Percentiles rank a stretch among this genome's conserved stretches.
These are phyloP conservation scores for Brettanomyces custersianus DNA, from an alignment of 805 yeast species.

Conservation along the genomic window DNA sequence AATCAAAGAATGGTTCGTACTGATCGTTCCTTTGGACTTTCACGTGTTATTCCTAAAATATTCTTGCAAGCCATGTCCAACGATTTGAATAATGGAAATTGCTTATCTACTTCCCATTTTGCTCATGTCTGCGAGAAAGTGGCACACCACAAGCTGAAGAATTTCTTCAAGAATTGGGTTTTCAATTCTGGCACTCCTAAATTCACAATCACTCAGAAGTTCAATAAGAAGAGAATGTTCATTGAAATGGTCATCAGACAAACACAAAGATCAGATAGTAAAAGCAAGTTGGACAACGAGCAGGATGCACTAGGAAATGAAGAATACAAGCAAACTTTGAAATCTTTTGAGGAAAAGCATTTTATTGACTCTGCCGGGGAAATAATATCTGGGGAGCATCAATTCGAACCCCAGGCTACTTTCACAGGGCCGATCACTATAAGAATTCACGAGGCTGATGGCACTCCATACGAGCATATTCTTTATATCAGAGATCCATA, in stretches of 20 bases:
- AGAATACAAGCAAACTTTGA: constrained; percentile 7
- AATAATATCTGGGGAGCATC: constrained; percentile 33
- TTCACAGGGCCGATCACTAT: constrained; percentile 95
- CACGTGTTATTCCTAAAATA: constrained; percentile 84
- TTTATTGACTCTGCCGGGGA: constrained; percentile 38
- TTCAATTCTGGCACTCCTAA: constrained; percentile 82
- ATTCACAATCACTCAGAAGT: constrained; percentile 80
- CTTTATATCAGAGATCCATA: constrained; percentile 81
- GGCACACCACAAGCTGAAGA: constrained; percentile 72
- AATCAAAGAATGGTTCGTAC: constrained; percentile 94
- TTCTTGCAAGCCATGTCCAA: constrained; percentile 94
- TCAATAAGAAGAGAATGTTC: constrained; percentile 88
- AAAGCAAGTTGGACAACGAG: constrained; percentile 12
- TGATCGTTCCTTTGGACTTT: constrained; percentile 85
- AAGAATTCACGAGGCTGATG: constrained; percentile 95
- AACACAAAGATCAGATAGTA: constrained; percentile 53
- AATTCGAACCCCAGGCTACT: constrained; percentile 35
- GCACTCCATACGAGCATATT: constrained; percentile 96
- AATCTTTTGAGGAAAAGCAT: constrained; percentile 16
- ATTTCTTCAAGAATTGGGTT: constrained; percentile 91
- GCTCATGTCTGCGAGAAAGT: constrained; percentile 94
- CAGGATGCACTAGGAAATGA: constrained; percentile 3
- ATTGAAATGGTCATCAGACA: constrained; percentile 93
- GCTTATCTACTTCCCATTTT: constrained; percentile 74
- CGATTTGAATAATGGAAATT: constrained; percentile 68